phyloP scores from a whole-genome alignment of 768 basidiomycete species.

The Lentinula lateritia region DNA sequence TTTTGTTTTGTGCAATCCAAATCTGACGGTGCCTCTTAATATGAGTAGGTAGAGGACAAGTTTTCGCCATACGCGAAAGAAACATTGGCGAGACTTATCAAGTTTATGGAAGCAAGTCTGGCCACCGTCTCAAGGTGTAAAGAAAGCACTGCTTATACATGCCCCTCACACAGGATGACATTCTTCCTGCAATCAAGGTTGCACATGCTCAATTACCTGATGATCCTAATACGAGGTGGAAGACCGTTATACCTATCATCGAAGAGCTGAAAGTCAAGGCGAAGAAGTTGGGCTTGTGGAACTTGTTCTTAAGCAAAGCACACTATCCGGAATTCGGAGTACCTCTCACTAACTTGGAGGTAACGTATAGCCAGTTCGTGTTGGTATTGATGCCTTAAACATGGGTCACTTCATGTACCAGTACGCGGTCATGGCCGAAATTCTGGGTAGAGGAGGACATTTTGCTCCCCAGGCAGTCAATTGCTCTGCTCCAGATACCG shows the following conservation, averaged over 20 bases:
- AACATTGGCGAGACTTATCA: constrained; percentile 74
- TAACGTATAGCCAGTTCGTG: constrained; percentile 19
- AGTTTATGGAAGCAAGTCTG: constrained; percentile 70
- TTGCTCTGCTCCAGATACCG: constrained; percentile 92
- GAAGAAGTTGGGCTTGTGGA: constrained; percentile 89
- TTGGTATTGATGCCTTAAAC: neutral
- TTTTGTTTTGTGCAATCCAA: neutral
- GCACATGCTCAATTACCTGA: constrained; percentile 79
- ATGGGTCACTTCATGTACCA: constrained; percentile 18
- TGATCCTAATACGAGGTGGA: constrained; percentile 75
- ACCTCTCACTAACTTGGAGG: constrained; percentile 91
- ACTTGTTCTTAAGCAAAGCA: constrained; percentile 90
- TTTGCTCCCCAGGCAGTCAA: constrained; percentile 86
- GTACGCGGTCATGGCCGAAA: constrained; percentile 98
- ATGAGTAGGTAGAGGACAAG: constrained; percentile 75
- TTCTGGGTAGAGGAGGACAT: constrained; percentile 80
- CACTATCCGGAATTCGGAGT: constrained; percentile 91
- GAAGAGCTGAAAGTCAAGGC: constrained; percentile 86
- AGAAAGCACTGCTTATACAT: neutral
- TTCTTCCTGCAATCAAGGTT: constrained; percentile 71
- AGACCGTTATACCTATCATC: constrained; percentile 74
- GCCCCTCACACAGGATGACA: constrained; percentile 61
- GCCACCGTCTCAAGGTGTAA: neutral
- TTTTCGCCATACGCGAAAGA: constrained; percentile 89
- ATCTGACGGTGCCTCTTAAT: neutral